phyloP scores from a whole-genome alignment of 345 rosid species.

The Melastoma malabathricum region DNA sequence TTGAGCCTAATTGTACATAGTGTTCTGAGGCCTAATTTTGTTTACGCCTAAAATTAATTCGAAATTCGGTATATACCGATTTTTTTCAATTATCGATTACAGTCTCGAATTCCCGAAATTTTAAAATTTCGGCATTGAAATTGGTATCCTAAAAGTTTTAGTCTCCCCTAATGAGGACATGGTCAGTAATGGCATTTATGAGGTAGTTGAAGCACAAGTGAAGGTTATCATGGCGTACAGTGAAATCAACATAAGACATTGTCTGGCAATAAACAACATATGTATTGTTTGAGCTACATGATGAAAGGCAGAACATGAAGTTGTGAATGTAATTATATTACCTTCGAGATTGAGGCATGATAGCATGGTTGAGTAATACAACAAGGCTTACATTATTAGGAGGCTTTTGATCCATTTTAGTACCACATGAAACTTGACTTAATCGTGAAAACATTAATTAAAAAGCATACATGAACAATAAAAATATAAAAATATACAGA shows the following conservation, averaged over 20 bases:
- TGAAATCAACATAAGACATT: too few species aligned
- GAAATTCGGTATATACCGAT: too few species aligned
- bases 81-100: too few species aligned
- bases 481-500: neutral
- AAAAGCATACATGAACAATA: neutral
- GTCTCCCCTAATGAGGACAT: too few species aligned
- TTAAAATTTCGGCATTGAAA: too few species aligned
- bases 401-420: constrained; percentile 80
- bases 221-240: neutral
- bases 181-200: constrained; percentile 94
- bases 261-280: too few species aligned
- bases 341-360: constrained; percentile 63
- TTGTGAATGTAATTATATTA: constrained; percentile 13
- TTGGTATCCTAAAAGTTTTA: too few species aligned
- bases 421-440: constrained; percentile 99
- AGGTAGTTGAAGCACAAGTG: constrained; percentile 31
- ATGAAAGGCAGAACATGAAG: neutral
- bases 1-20: too few species aligned
- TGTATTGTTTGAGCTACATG: neutral
- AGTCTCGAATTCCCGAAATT: too few species aligned
- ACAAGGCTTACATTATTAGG: constrained; percentile 79
- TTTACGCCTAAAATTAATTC: too few species aligned
- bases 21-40: too few species aligned
- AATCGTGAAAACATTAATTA: neutral
- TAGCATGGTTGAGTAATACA: constrained; percentile 47